A percentile compares a stretch with the other conserved stretches of the same genome.
These are phyloP conservation scores for Exophiala phaeomuriformis DNA, from an alignment of 2,329 filamentous ascomycete species.

Conservation along the genomic window DNA sequence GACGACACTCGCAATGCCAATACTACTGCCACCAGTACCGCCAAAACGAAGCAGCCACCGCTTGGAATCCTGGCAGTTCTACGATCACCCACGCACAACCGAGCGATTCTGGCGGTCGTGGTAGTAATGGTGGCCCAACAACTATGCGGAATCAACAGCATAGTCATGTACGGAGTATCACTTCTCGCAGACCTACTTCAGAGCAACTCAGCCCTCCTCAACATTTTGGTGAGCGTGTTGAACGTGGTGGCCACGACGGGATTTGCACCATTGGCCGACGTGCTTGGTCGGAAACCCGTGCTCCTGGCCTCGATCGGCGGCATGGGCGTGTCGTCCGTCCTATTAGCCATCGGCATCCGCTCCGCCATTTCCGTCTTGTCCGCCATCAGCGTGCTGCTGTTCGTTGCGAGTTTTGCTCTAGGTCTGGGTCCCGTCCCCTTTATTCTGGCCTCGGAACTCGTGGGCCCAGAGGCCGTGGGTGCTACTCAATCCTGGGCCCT, in stretches of 20 bases:
- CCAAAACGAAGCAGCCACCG: constrained; percentile 28
- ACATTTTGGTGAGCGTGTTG: constrained; percentile 76
- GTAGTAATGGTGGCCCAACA: constrained; percentile 92
- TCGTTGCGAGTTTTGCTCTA: constrained; percentile 83
- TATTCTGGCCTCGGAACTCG: constrained; percentile 84
- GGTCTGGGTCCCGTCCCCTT: constrained; percentile 92
- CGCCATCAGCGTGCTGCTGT: constrained; percentile 71
- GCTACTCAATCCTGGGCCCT: constrained; percentile 85
- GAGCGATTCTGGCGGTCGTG: constrained; percentile 68
- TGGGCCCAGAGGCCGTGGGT: constrained; percentile 81
- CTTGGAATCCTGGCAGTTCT: constrained; percentile 54
- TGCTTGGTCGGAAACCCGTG: constrained; percentile 75
- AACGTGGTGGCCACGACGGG: constrained; percentile 77
- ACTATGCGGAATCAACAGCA: constrained; percentile 77
- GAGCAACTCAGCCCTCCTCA: constrained; percentile 72
- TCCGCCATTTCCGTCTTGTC: constrained; percentile 66
- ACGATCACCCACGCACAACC: constrained; percentile 61
- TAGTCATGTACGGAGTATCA: constrained; percentile 98
- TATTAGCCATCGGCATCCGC: constrained; percentile 73
- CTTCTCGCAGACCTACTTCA: constrained; percentile 75
- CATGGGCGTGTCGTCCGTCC: constrained; percentile 70
- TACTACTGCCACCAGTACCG: too few relatives aligned
- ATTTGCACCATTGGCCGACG: constrained; percentile 76
- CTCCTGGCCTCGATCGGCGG: constrained; percentile 75
- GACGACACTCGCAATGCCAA: constrained; percentile 12